phyloP scores from a whole-genome alignment of 441 rosid species.

The Aquilaria agallochum region DNA sequence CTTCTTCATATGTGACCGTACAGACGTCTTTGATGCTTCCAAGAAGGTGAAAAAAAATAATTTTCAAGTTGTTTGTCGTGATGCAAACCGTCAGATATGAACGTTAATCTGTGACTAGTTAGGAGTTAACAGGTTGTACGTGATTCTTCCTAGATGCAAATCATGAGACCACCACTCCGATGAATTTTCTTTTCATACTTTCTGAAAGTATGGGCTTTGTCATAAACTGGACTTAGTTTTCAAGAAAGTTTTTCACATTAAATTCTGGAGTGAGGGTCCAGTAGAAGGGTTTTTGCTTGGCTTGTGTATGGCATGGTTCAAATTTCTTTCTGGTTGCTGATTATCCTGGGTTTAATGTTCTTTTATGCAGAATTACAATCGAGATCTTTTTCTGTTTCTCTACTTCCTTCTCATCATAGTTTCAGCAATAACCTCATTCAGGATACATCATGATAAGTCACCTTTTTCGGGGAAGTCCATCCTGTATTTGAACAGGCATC shows the following conservation, averaged over 20 bases:
- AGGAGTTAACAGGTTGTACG: too few species aligned
- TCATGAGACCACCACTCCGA: too few species aligned
- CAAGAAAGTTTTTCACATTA: neutral
- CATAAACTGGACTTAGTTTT: too few species aligned
- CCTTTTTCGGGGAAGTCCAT: constrained; percentile 61
- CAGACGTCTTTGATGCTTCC: constrained; percentile 52
- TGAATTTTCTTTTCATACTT: too few species aligned
- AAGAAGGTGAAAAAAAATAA: constrained; percentile 41
- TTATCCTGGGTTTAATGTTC: constrained; percentile 8
- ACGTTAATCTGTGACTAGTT: too few species aligned
- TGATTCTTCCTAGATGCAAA: too few species aligned
- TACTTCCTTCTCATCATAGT: constrained; percentile 78
- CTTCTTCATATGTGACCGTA: constrained; percentile 61
- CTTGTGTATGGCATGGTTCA: neutral
- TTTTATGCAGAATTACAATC: constrained; percentile 54
- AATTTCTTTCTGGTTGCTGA: constrained; percentile 9
- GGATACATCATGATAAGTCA: constrained; percentile 62
- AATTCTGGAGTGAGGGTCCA: neutral
- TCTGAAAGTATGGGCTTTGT: too few species aligned
- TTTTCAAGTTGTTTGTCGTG: neutral
- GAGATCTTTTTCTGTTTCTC: constrained; percentile 71
- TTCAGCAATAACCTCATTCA: constrained; percentile 68
- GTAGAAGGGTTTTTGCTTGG: neutral
- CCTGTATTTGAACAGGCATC: constrained; percentile 77
- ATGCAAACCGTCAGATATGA: too few species aligned